Percentiles rank a stretch among this genome's conserved stretches.
These are phyloP conservation scores for Adenanthera pavonina DNA, from an alignment of 306 rosid genomes.

Conservation along the genomic window DNA sequence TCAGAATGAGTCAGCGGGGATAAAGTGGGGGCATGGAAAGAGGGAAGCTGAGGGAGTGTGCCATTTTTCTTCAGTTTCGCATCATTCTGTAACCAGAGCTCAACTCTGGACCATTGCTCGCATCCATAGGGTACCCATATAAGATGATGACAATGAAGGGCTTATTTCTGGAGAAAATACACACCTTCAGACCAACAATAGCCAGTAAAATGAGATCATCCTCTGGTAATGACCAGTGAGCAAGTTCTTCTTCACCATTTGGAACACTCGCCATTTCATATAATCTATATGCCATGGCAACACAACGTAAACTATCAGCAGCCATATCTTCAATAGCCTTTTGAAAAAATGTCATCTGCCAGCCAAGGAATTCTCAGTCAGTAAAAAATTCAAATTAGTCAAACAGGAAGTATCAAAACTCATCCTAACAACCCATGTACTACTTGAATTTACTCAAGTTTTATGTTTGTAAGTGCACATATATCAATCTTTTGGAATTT, in stretches of 20 bases:
- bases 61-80: background rate
- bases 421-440: slow-evolving; percentile 10
- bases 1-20: too few species aligned
- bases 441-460: background rate
- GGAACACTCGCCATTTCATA: slow-evolving; percentile 70
- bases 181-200: slow-evolving; percentile 92
- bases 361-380: slow-evolving; percentile 25
- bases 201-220: slow-evolving; percentile 85
- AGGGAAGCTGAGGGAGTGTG: background rate
- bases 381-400: background rate
- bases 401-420: slow-evolving; percentile 18
- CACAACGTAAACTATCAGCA: slow-evolving; percentile 78
- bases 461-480: background rate
- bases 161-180: slow-evolving; percentile 31
- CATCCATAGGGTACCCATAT: background rate
- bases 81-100: background rate
- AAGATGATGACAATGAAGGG: slow-evolving; percentile 1
- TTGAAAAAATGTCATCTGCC: slow-evolving; percentile 63
- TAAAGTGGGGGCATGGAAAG: too few species aligned
- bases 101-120: background rate
- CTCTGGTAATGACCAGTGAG: slow-evolving; percentile 87
- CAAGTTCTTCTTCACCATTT: slow-evolving; percentile 65
- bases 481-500: background rate
- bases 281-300: slow-evolving; percentile 86
- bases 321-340: slow-evolving; percentile 95